phyloP scores from a whole-genome alignment of 148 eudicot species.

The Vaccinium myrtillus region DNA sequence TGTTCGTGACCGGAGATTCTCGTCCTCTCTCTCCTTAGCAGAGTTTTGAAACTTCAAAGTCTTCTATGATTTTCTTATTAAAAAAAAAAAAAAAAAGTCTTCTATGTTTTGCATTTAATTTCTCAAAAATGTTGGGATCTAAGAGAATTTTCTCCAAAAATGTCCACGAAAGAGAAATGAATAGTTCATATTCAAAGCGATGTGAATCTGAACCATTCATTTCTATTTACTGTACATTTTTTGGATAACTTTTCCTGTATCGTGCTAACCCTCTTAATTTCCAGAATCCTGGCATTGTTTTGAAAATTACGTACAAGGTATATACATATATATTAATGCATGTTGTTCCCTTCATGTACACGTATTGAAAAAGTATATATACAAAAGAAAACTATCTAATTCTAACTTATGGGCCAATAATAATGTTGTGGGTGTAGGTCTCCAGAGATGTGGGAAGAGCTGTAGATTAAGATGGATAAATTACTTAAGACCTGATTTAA shows the following conservation, averaged over 20 bases:
- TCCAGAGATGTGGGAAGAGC: slow-evolving; percentile 91
- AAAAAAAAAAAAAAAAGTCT: too few species aligned
- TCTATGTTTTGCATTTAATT: background rate
- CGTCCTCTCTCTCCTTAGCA: background rate
- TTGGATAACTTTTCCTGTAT: too few species aligned
- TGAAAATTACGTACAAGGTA: background rate
- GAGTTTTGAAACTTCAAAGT: background rate
- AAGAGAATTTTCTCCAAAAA: too few species aligned
- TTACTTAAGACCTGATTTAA: slow-evolving; percentile 81
- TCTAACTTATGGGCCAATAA: background rate
- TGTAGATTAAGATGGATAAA: slow-evolving; percentile 91
- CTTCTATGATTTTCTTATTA: background rate
- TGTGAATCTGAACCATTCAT: too few species aligned
- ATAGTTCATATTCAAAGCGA: too few species aligned
- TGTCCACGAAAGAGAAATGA: too few species aligned
- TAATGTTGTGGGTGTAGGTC: slow-evolving; percentile 41
- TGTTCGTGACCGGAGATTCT: too few species aligned
- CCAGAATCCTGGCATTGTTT: background rate
- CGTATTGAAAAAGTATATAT: background rate
- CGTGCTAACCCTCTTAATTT: too few species aligned
- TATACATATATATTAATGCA: background rate
- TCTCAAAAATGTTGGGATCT: too few species aligned
- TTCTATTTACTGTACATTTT: too few species aligned
- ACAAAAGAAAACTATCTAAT: too few species aligned
- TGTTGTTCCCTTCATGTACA: background rate